Percentiles rank a stretch among this genome's conserved stretches.
phyloP scores from a whole-genome alignment of 2,329 filamentous ascomycete genomes.

The Cladophialophora immunda region DNA sequence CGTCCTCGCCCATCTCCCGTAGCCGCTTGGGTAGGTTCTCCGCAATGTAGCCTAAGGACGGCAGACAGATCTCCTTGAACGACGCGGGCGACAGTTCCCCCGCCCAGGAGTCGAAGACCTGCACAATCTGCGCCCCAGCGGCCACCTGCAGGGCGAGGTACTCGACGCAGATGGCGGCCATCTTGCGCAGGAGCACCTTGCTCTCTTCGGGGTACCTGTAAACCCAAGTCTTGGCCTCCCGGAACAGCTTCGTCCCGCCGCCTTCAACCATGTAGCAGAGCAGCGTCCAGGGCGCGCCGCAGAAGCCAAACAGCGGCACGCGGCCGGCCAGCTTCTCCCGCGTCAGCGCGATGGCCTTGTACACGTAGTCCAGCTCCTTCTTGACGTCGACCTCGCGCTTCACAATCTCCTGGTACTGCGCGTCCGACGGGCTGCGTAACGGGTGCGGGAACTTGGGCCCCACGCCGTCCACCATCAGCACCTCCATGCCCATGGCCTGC shows the following conservation, averaged over 20 bases:
- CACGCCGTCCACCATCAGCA: constrained; percentile 98
- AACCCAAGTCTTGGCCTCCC: constrained; percentile 94
- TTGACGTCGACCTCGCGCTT: constrained; percentile 82
- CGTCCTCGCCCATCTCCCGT: constrained; percentile 75
- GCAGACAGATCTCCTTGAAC: constrained; percentile 85
- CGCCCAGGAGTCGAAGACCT: constrained; percentile 99
- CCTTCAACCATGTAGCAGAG: constrained; percentile 99
- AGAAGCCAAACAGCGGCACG: constrained; percentile 95
- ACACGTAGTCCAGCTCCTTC: constrained; percentile 89
- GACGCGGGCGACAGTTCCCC: constrained; percentile 86
- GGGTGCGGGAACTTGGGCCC: constrained; percentile 93
- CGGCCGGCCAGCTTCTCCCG: constrained; percentile 85
- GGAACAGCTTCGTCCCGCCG: constrained; percentile 93
- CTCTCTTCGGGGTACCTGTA: constrained; percentile 85
- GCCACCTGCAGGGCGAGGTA: constrained; percentile 91
- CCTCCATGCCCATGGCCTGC: constrained; percentile 97
- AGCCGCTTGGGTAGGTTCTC: constrained; percentile 79
- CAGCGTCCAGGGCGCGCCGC: constrained; percentile 94
- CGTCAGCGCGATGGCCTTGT: constrained; percentile 91
- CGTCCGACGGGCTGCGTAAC: constrained; percentile 78
- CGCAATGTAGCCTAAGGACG: constrained; percentile 85
- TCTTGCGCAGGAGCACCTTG: constrained; percentile 85
- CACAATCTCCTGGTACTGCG: constrained; percentile 82
- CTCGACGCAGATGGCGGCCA: constrained; percentile 92
- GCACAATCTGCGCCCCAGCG: constrained; percentile 92